Conservation (phyloP, 495 filamentous ascomycete species). For the Parathielavia appendiculata region DNA sequence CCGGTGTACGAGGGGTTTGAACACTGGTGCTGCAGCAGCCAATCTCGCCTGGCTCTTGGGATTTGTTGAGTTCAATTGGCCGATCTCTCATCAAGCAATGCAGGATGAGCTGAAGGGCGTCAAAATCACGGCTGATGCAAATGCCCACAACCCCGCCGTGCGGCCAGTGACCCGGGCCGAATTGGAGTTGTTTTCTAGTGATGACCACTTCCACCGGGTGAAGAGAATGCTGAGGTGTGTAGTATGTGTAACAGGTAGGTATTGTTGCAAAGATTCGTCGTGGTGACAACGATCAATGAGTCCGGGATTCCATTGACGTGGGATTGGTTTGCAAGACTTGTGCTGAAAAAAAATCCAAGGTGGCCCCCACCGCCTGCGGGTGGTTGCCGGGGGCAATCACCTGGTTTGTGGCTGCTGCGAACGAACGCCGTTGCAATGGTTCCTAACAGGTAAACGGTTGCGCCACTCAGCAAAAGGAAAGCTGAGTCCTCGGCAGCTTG, state of each 20-base stretch:
- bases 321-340: no score
- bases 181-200: no score
- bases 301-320: no score
- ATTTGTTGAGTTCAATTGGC: neutral
- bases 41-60: neutral
- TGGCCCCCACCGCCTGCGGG: neutral
- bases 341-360: neutral
- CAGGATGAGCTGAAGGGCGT: neutral
- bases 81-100: neutral
- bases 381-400: conserved; percentile 11
- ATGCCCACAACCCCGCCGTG: neutral
- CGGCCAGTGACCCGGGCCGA: neutral
- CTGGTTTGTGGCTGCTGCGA: conserved; percentile 11
- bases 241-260: no score
- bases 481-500: neutral
- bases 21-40: neutral
- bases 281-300: no score
- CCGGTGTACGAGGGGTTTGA: neutral
- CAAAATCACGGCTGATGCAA: neutral
- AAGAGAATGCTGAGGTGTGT: no score
- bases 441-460: neutral
- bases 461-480: neutral
- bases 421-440: conserved; percentile 4
- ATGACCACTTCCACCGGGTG: no score
- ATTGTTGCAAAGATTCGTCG: no score